These are phyloP conservation scores for Nicotiana knightiana DNA, from an alignment of 257 asterid species.

Conservation along the genomic window DNA sequence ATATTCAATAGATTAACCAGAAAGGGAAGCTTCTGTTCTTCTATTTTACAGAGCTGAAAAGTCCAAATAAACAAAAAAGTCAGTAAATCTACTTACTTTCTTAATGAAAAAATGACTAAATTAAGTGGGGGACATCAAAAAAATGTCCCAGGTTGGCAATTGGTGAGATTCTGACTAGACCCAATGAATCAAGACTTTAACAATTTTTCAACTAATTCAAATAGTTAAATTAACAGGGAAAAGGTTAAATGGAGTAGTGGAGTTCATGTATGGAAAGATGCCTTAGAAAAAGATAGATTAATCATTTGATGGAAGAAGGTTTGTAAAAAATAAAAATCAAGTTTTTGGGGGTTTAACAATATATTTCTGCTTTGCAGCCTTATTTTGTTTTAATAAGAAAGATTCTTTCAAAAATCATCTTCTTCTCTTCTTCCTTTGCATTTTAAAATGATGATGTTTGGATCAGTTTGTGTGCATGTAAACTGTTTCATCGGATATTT, in stretches of 20 bases:
- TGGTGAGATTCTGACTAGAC: constrained; percentile 56
- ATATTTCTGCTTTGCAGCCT: constrained; percentile 36
- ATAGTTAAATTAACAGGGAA: background rate
- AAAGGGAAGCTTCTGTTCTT: constrained; percentile 36
- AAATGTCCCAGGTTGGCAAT: constrained; percentile 61
- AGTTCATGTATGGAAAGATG: constrained; percentile 24
- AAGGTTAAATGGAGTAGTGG: constrained; percentile 24
- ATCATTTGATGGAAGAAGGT: constrained; percentile 40
- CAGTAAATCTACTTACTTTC: background rate
- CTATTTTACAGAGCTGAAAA: constrained; percentile 9
- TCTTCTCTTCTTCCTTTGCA: constrained; percentile 8
- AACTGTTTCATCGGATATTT: too few relatives aligned
- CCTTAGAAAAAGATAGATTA: constrained; percentile 26
- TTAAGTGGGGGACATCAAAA: background rate
- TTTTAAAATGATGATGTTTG: background rate
- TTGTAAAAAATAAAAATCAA: constrained; percentile 33
- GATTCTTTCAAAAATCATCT: constrained; percentile 40
- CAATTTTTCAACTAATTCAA: background rate
- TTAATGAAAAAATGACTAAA: background rate
- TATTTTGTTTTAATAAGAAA: constrained; percentile 30
- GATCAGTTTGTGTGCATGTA: too few relatives aligned
- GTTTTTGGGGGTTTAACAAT: constrained; percentile 22
- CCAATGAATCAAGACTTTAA: constrained; percentile 32
- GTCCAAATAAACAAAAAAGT: background rate
- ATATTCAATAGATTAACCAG: constrained; percentile 26